Evolutionary conservation across 2,329 filamentous ascomycete species (phyloP).

Genomic region (Teratosphaeria gauchensis): DNA sequence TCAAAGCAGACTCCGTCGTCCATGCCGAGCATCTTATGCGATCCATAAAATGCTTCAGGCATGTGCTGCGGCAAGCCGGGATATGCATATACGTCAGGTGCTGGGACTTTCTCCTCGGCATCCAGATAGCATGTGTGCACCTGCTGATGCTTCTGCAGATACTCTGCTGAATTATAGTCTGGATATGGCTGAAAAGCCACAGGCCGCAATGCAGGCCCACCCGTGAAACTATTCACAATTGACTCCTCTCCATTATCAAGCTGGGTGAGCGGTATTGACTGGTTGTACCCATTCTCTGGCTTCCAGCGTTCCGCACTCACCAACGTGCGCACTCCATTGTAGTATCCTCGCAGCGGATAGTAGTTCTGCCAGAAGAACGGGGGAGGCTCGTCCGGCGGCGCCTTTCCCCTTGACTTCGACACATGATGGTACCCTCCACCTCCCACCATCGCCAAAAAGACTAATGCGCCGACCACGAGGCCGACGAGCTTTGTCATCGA

Average conservation of each 20-base stretch:
- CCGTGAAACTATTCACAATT: conserved; percentile 12
- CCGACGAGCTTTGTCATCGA: conserved; percentile 33
- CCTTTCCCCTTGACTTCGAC: conserved; percentile 1
- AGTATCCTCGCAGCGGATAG: conserved; percentile 35
- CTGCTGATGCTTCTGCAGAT: conserved; percentile 40
- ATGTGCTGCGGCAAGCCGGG: conserved; percentile 42
- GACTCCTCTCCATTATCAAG: conserved; percentile 16
- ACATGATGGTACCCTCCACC: conserved; percentile 32
- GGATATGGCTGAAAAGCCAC: conserved; percentile 38
- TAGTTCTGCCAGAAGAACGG: conserved; percentile 39
- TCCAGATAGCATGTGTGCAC: conserved; percentile 57
- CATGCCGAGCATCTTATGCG: conserved; percentile 38
- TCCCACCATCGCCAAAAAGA: conserved; percentile 33
- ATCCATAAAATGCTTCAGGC: conserved; percentile 39
- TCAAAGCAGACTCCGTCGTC: conserved; percentile 42
- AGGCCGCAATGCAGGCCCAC: conserved; percentile 26
- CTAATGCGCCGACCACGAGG: conserved; percentile 28
- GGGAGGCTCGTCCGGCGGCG: conserved; percentile 14
- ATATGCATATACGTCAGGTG: conserved; percentile 58
- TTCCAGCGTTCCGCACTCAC: conserved; percentile 33
- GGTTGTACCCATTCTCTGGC: conserved; percentile 37
- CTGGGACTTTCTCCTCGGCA: conserved; percentile 43
- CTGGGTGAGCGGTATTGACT: conserved; percentile 23
- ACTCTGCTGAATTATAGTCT: conserved; percentile 28
- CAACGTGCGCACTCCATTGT: conserved; percentile 39